Evolutionary conservation across 345 rosid species (phyloP).

Genomic region (Eutrema japonicum): DNA sequence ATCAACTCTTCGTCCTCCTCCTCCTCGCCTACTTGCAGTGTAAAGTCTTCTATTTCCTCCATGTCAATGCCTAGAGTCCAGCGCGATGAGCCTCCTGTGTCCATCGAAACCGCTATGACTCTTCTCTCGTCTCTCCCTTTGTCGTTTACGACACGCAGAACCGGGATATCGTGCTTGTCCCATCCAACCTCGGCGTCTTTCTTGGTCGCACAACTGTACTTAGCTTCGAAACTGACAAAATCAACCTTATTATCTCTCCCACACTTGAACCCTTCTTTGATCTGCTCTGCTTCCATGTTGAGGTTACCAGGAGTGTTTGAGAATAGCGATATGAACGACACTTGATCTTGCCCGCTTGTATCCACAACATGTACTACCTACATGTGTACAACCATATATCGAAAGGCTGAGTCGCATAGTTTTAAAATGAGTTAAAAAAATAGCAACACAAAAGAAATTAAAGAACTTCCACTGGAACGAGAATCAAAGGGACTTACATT

Average conservation of each 20-base stretch:
- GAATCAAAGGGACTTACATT: conserved; percentile 59
- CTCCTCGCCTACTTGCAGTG: conserved; percentile 51
- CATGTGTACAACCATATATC: conserved; percentile 16
- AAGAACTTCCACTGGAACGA: conserved; percentile 15
- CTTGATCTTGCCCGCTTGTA: conserved; percentile 59
- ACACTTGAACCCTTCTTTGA: conserved; percentile 74
- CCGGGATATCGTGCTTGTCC: conserved; percentile 68
- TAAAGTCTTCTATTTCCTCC: conserved; percentile 72
- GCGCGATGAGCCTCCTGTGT: conserved; percentile 71
- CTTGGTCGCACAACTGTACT: conserved; percentile 73
- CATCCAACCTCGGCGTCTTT: conserved; percentile 69
- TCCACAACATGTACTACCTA: conserved; percentile 95
- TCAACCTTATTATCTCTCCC: conserved; percentile 74
- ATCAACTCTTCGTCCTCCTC: conserved; percentile 55
- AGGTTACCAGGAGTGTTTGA: conserved; percentile 90
- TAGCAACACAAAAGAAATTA: not conserved
- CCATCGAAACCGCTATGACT: conserved; percentile 56
- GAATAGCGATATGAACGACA: conserved; percentile 65
- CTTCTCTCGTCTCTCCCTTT: conserved; percentile 44
- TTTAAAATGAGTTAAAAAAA: not conserved
- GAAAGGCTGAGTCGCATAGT: not conserved
- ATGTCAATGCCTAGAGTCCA: conserved; percentile 88
- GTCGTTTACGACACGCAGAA: conserved; percentile 48
- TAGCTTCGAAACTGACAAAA: conserved; percentile 69
- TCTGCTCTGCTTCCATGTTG: conserved; percentile 65